Base-by-base conservation (phyloP, 2,329 filamentous ascomycete species). In the Claviceps quebecensis region DNA sequence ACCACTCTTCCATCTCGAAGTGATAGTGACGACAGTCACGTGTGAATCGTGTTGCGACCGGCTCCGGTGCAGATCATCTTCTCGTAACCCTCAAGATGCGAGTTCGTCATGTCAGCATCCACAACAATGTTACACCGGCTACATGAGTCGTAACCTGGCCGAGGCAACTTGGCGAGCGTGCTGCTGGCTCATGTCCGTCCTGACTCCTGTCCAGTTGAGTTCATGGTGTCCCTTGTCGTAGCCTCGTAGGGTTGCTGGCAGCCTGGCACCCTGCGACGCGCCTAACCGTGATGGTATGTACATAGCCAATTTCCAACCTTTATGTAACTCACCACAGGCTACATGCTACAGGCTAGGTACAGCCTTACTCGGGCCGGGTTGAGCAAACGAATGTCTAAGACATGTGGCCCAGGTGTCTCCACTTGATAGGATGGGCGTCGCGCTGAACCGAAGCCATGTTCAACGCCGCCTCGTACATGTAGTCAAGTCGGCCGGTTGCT, bases 371-470 rank as follows among this genome's bases (percentile, higher is more conserved):
- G 48, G 48, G 16, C 22, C 29, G 29, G 39, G 34, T 48, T 49
- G 39, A 44, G 47, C 38, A 5, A 43, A 34, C 39, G 43, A 13
- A 22, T 49, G 39, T 49, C 39, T 37, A 43, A 44, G 39, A 44
- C 39, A 49, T 39, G 47, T 43, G 47, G 39, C 39, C 26, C 38
- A 43, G 17, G 41, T 50, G 48, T 49, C 48, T 50, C 48, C 48
- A 50, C 48, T 22, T 39, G 34, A 45, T 50, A 43, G 47, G 22
- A 29, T 48, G 45, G 47, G 37, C 16, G 11, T 49, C 40, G 40
- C 11, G 17, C 40, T 34, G 40, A 19, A 29, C 19, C 19, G 19
- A 23, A n/a, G 38, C 38, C n/a, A 19, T 49, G 17, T 19, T 26
- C 19, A 23, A 19, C n/a, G 39, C 40, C 47, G 34, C 8, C 26